phyloP scores from a whole-genome alignment of 2,329 filamentous ascomycete genomes.

The Curvularia sp. region DNA sequence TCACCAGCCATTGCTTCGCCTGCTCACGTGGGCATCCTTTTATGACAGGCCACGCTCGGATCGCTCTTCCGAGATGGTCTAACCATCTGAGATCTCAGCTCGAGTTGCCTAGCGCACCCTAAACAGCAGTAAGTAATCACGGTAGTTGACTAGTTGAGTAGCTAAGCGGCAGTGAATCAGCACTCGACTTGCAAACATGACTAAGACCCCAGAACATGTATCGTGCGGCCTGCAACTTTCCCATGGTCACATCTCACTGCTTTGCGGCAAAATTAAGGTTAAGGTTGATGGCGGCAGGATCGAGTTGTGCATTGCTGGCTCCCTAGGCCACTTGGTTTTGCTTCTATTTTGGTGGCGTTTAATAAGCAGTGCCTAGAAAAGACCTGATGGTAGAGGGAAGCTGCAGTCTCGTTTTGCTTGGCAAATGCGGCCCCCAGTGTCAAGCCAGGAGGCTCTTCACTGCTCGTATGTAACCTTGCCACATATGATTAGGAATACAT shows the following conservation, averaged over 20 bases:
- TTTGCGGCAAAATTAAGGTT: slow-evolving; percentile 31
- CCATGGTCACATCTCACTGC: slow-evolving; percentile 19
- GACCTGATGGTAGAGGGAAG: slow-evolving; percentile 22
- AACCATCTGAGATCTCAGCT: slow-evolving; percentile 20
- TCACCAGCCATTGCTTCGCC: slow-evolving; percentile 5
- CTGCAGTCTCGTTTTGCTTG: slow-evolving; percentile 25
- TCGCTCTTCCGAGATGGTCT: slow-evolving; percentile 24
- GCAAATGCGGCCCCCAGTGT: slow-evolving; percentile 17
- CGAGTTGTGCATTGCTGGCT: slow-evolving; percentile 24
- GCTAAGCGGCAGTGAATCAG: slow-evolving; percentile 12
- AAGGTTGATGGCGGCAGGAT: slow-evolving; percentile 27
- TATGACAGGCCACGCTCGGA: slow-evolving; percentile 23
- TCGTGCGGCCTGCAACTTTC: slow-evolving; percentile 8
- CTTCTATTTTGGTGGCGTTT: slow-evolving; percentile 40
- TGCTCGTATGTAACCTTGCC: slow-evolving; percentile 31
- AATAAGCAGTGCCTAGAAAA: slow-evolving; percentile 40
- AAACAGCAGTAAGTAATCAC: slow-evolving; percentile 29
- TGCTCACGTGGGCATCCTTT: slow-evolving; percentile 16
- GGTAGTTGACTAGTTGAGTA: slow-evolving; percentile 4
- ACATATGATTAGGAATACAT: slow-evolving; percentile 21
- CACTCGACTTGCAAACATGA: slow-evolving; percentile 8
- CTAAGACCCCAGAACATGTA: slow-evolving; percentile 6
- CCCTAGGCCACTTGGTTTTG: slow-evolving; percentile 15
- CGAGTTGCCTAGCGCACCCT: slow-evolving; percentile 16
- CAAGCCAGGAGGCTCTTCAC: slow-evolving; percentile 21